Conservation (phyloP, 2,329 filamentous ascomycete species). For the Sclerotinia nivalis region DNA sequence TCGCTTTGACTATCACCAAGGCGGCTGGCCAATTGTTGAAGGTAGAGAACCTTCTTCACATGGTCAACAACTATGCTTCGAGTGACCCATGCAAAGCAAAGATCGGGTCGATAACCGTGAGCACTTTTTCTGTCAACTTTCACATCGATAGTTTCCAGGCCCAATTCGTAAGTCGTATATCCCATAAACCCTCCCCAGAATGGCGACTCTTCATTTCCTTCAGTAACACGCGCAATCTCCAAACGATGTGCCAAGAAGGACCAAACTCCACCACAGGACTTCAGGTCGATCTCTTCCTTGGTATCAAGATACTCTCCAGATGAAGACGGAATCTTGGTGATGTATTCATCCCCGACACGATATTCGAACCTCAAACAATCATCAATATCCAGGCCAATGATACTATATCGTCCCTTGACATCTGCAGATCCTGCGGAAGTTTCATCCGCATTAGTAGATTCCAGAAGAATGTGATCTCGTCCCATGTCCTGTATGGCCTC, state of each 20-base stretch:
- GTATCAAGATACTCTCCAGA: not conserved
- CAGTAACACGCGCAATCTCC: conserved; percentile 44
- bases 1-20: conserved; percentile 41
- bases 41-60: conserved; percentile 52
- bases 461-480: conserved; percentile 56
- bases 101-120: conserved; percentile 50
- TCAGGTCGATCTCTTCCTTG: conserved; percentile 22
- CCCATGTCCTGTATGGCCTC: conserved; percentile 44
- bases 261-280: conserved; percentile 39
- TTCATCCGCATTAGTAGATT: conserved; percentile 57
- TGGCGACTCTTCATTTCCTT: conserved; percentile 46
- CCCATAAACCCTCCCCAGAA: conserved; percentile 73
- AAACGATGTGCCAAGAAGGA: conserved; percentile 43
- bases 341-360: conserved; percentile 48
- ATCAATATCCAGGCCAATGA: conserved; percentile 67
- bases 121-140: conserved; percentile 27
- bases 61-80: conserved; percentile 67
- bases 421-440: conserved; percentile 47
- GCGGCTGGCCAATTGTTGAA: conserved; percentile 55
- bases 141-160: conserved; percentile 55
- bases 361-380: conserved; percentile 60
- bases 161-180: conserved; percentile 68
- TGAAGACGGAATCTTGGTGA: conserved; percentile 26
- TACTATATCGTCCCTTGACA: conserved; percentile 66
- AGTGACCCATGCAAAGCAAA: conserved; percentile 63